Percentiles rank a stretch among this genome's conserved stretches.
Evolutionary conservation across 192 early-diverging fungal species (phyloP).

Genomic region (Coemansia sp.): DNA sequence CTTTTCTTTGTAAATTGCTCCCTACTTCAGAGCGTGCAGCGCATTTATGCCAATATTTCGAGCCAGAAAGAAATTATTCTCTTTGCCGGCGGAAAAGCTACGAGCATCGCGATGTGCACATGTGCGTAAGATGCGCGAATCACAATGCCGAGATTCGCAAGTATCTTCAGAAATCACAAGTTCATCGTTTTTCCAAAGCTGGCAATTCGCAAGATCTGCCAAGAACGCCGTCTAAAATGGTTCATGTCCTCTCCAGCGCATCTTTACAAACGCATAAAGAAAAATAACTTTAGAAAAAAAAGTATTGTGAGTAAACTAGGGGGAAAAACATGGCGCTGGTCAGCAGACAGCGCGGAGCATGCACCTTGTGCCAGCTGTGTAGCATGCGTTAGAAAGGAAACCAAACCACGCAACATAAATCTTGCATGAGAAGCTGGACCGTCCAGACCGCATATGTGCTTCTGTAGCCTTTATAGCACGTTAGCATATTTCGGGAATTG

Average conservation of each 20-base stretch:
- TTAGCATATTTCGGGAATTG: neutral
- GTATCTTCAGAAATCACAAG: neutral
- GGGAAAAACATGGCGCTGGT: neutral
- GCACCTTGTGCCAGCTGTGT: neutral
- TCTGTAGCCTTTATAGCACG: neutral
- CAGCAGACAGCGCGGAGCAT: neutral
- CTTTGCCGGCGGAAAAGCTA: neutral
- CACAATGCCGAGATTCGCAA: neutral
- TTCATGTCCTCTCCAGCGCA: neutral
- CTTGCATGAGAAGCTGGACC: neutral
- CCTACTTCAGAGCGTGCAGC: neutral
- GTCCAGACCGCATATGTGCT: constrained; percentile 1
- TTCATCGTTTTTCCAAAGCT: neutral
- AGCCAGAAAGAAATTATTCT: constrained; percentile 4
- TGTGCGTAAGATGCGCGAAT: neutral
- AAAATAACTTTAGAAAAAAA: too few species aligned
- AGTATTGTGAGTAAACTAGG: neutral
- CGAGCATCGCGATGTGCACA: neutral
- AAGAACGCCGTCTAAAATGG: neutral
- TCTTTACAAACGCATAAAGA: too few species aligned
- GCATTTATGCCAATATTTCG: neutral
- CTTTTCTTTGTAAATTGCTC: neutral
- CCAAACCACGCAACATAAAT: neutral
- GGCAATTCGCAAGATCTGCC: neutral
- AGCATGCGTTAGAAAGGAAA: neutral